Evolutionary conservation across 1,139 yeast genomes (phyloP), one percentile per base, ranked within the genome.

Genomic region (Magnusiomyces suaveolens): DNA sequence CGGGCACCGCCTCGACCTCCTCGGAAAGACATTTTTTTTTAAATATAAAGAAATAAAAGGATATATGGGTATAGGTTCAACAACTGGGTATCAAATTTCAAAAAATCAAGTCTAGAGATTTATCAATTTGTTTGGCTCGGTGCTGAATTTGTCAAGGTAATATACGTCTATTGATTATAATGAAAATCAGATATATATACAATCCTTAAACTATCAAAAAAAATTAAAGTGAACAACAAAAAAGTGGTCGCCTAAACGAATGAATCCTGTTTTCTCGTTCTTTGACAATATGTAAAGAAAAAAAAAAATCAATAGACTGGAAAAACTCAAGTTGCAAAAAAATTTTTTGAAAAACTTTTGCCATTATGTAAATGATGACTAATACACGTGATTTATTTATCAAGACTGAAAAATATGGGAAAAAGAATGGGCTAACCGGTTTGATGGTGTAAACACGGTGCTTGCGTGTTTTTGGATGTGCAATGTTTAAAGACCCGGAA

Each of bases 1-100:
- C 81, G 73, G 64, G 83, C 81, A 57, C 85, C 84, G 71, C 84
- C 77, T 69, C 82, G 78, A 62, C 87, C 87, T 60, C 51, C 50
- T 47, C 50, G 21, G 24, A 33, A 47, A 20, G 50, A 47, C 50
- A 47, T 47, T 33, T 32, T 47, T 6, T 6, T 29, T 29, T 29
- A 29, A 29, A 29, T 46, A 3, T 46, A 16, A 16, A 46, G 4
- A 14, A 25, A 46, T 20, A 29, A 46, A 25, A 21, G 48, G 23
- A 2, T 25, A 18, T 46, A 29, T 25, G 16, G 36, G 12, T 26
- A 38, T 18, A n/a, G 25, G 16, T 25, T 21, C 12, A 29, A 29
- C 33, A 29, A 29, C 33, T 12, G 33, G 33, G 6, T n/a, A n/a
- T n/a, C n/a, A n/a, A n/a, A n/a, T n/a, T n/a, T n/a, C n/a, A n/a